A percentile compares a stretch with the other conserved stretches of the same genome.
Conservation (phyloP, 345 rosid species). For the Excoecaria agallocha region DNA sequence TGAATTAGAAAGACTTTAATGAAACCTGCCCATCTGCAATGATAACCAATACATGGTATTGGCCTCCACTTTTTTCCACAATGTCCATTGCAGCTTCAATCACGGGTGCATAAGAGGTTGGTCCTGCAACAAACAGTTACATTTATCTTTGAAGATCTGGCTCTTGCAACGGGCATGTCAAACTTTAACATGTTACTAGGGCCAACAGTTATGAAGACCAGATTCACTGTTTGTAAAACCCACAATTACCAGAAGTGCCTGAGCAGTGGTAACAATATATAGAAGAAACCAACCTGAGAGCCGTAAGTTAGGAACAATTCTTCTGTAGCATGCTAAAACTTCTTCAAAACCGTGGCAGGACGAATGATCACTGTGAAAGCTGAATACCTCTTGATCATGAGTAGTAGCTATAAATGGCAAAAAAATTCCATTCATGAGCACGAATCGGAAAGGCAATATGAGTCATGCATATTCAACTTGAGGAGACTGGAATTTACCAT, state of each 20-base stretch:
- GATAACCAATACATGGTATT: conserved; percentile 69
- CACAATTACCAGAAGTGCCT: no score
- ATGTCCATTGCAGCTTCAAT: conserved; percentile 63
- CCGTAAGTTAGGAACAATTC: conserved; percentile 51
- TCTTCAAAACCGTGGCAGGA: conserved; percentile 88
- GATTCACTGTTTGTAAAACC: no score
- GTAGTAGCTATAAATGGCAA: conserved; percentile 55
- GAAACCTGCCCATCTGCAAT: conserved; percentile 84
- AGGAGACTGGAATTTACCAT: conserved; percentile 35
- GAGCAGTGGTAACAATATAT: no score
- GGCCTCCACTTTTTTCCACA: conserved; percentile 66
- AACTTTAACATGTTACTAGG: not conserved
- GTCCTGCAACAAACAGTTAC: conserved; percentile 42
- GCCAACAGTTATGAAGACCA: not conserved
- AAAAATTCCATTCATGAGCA: not conserved
- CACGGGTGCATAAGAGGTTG: conserved; percentile 74
- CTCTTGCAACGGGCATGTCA: not conserved
- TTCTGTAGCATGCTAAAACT: conserved; percentile 67
- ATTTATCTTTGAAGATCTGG: conserved; percentile 12
- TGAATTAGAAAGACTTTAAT: conserved; percentile 4
- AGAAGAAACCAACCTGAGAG: conserved; percentile 50
- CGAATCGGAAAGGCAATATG: not conserved
- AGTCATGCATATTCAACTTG: not conserved
- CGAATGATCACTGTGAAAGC: conserved; percentile 65
- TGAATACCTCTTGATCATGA: conserved; percentile 63